A percentile compares a stretch with the other conserved stretches of the same genome.
Conservation (phyloP, 176 grass and related monocot genomes). For the Carex kokanica region DNA sequence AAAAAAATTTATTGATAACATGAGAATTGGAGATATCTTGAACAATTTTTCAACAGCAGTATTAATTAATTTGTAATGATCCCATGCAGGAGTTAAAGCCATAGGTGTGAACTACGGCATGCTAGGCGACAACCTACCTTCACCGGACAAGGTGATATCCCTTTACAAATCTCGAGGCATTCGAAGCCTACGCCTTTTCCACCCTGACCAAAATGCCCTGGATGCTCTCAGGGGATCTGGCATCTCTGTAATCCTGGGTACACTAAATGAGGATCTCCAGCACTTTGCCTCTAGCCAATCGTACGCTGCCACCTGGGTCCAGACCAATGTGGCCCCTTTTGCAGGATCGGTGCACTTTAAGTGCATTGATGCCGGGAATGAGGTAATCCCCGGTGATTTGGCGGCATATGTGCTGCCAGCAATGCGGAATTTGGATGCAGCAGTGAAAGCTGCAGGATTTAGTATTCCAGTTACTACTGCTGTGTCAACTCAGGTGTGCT, state of each 20-base stretch:
- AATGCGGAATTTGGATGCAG: conserved; percentile 62
- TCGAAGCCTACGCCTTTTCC: conserved; percentile 61
- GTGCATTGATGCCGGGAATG: conserved; percentile 79
- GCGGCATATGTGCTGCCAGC: conserved; percentile 59
- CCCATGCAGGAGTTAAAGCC: conserved; percentile 41
- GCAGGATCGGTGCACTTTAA: conserved; percentile 58
- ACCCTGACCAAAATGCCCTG: conserved; percentile 56
- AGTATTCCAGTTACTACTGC: conserved; percentile 59
- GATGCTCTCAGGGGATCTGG: conserved; percentile 50
- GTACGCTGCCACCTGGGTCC: conserved; percentile 62
- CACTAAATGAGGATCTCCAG: conserved; percentile 70
- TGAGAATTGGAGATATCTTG: not conserved
- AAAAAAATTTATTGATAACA: not conserved
- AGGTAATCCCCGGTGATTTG: conserved; percentile 52
- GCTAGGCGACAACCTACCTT: conserved; percentile 65
- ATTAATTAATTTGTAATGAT: conserved; percentile 4
- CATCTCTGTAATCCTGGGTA: conserved; percentile 74
- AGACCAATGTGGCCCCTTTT: conserved; percentile 64
- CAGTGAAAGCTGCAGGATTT: conserved; percentile 40
- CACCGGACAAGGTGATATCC: conserved; percentile 62
- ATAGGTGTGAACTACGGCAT: conserved; percentile 87
- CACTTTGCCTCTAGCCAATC: conserved; percentile 43
- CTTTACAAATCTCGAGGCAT: conserved; percentile 53
- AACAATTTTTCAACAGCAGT: not conserved
- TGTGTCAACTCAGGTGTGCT: conserved; percentile 35